Conservation (phyloP, 306 rosid species). For the Datisca glomerata region DNA sequence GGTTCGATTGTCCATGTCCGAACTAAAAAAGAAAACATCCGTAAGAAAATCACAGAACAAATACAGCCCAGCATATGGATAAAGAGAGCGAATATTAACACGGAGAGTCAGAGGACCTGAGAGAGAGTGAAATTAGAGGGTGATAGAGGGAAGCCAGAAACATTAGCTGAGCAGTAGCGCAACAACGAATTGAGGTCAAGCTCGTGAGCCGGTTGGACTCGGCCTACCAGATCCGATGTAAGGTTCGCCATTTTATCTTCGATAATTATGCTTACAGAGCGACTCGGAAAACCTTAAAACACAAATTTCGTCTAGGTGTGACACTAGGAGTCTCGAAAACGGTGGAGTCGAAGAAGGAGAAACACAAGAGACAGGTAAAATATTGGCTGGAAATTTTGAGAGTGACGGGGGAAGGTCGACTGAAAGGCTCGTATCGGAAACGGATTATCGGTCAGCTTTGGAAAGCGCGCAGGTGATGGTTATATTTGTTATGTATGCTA, state of each 20-base stretch:
- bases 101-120: constrained; percentile 35
- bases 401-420: too few relatives aligned
- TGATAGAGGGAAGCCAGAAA: constrained; percentile 51
- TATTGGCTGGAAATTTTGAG: too few relatives aligned
- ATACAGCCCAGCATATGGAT: neutral
- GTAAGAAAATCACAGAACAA: constrained; percentile 1
- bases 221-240: constrained; percentile 23
- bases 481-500: too few relatives aligned
- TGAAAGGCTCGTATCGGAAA: too few relatives aligned
- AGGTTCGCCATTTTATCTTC: constrained; percentile 33
- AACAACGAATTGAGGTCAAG: constrained; percentile 42
- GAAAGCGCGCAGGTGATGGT: too few relatives aligned
- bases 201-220: constrained; percentile 24
- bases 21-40: constrained; percentile 32
- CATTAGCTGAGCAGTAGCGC: constrained; percentile 52
- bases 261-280: too few relatives aligned
- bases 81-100: neutral
- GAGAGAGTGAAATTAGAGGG: constrained; percentile 49
- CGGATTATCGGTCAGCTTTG: too few relatives aligned
- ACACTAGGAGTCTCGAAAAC: too few relatives aligned
- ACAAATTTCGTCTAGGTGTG: too few relatives aligned
- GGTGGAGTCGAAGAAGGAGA: too few relatives aligned
- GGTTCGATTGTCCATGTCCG: constrained; percentile 91
- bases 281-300: too few relatives aligned
- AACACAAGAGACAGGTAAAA: too few relatives aligned